Base-by-base conservation (phyloP, 208 protist species). In the Trypanosoma vivax region DNA sequence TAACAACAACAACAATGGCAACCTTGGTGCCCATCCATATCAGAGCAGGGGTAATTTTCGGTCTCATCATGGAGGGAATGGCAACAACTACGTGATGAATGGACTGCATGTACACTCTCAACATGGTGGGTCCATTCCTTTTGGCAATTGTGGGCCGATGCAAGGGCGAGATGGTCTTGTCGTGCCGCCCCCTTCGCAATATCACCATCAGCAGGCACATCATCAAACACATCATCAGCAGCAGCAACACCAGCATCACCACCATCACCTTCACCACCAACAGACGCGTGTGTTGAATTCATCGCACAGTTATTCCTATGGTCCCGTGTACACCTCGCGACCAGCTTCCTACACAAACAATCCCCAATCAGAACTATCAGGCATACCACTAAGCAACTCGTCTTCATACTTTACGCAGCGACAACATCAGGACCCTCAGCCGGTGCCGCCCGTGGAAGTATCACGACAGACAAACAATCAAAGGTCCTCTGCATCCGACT, bases 311-410 rank as follows among this genome's bases (percentile, higher is more conserved):
- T 56, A 56, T 38, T 43, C 48, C 14, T 56, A 56, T 56, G 13
- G 27, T 14, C 48, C 58, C 25, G 49, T 64, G n/a, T 64, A 56
- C 39, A 56, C 58, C 6, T 50, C 58, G 1, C 58, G 45, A 25
- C 58, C 50, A 21, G 43, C 58, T 25, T 48, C 39, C 3, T 64
- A 45, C 21, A 38, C 29, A 19, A 35, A 21, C 2, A 63, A 39
- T 35, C 5, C 46, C 9, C 7, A 33, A 47, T 11, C 34, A 7
- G 24, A 28, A 23, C 10, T 55, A 1, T 50, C 58, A 14, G 29
- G 31, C 13, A 24, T 49, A 18, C 27, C 47, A 4, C 43, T 56
- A 9, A 39, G 30, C 38, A 5, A 7, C 10, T 48, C 43, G 10
- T 19, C 34, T 47, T 24, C 56, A 39, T 62, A 40, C 34, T 62